phyloP scores from a whole-genome alignment of 139 green algal genomes.

The Tetraselmis chui region DNA sequence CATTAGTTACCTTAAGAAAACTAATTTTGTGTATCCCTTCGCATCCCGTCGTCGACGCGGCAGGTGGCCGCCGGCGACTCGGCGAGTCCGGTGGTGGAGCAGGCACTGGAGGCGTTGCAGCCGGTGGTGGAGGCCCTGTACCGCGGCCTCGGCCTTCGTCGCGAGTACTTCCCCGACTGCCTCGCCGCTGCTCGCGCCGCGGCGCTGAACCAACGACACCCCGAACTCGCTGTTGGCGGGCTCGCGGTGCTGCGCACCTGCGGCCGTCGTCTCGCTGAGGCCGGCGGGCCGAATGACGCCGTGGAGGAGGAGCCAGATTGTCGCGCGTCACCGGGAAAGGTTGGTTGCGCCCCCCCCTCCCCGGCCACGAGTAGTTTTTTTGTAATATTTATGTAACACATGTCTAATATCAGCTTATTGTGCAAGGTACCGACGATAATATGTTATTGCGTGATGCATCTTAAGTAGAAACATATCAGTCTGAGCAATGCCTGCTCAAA shows the following conservation, averaged over 20 bases:
- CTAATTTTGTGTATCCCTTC: too few relatives aligned
- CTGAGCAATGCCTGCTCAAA: too few relatives aligned
- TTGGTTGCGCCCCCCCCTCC: not conserved
- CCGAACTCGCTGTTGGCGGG: not conserved
- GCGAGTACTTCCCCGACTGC: not conserved
- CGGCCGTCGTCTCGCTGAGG: not conserved
- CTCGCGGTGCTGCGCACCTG: not conserved
- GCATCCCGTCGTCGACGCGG: conserved; percentile 34
- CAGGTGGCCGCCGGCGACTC: conserved; percentile 42
- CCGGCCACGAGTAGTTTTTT: too few relatives aligned
- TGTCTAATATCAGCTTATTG: too few relatives aligned
- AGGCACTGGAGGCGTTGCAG: conserved; percentile 50
- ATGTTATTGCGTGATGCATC: too few relatives aligned
- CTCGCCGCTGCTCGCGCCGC: not conserved
- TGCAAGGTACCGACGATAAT: too few relatives aligned
- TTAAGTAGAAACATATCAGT: too few relatives aligned
- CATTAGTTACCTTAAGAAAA: too few relatives aligned
- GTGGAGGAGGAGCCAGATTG: not conserved
- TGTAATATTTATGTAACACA: too few relatives aligned
- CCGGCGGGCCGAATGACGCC: not conserved
- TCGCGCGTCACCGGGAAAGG: not conserved
- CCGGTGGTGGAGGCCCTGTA: conserved; percentile 54
- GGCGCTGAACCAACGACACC: not conserved
- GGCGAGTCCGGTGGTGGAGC: conserved; percentile 35
- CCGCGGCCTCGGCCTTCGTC: not conserved